Percentiles rank a stretch among this genome's conserved stretches.
phyloP scores from a whole-genome alignment of 2,329 filamentous ascomycete genomes.

The Sporothrix mexicana region DNA sequence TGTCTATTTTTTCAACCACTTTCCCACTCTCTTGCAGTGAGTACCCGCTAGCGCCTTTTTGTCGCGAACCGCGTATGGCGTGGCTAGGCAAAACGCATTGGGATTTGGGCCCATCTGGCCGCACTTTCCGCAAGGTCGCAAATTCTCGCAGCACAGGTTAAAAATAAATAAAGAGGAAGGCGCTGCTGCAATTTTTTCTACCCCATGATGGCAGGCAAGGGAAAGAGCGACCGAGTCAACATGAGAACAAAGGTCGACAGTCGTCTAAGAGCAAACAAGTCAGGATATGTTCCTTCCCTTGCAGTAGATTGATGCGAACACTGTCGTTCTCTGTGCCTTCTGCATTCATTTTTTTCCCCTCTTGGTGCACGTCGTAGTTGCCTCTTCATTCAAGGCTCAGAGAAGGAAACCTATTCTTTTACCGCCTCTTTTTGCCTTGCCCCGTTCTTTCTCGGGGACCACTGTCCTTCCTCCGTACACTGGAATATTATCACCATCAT shows the following conservation, averaged over 20 bases:
- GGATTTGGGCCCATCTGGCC: conserved; percentile 15
- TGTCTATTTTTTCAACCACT: background rate
- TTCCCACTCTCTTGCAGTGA: conserved; percentile 13
- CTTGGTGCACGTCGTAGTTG: background rate
- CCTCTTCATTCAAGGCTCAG: background rate
- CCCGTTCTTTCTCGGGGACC: background rate
- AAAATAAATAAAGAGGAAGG: conserved; percentile 1
- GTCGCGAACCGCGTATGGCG: conserved; percentile 37
- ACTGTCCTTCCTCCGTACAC: background rate
- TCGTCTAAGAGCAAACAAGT: background rate
- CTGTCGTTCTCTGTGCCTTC: conserved; percentile 14
- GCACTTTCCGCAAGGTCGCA: conserved; percentile 34
- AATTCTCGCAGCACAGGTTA: conserved; percentile 25
- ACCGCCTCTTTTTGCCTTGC: background rate
- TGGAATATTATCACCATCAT: no score
- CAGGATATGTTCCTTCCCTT: background rate
- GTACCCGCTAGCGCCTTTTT: conserved; percentile 30
- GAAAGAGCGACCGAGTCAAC: conserved; percentile 12
- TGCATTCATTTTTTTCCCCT: conserved; percentile 7
- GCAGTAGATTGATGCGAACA: background rate
- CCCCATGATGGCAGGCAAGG: conserved; percentile 1
- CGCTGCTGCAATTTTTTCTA: background rate
- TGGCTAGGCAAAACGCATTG: conserved; percentile 32
- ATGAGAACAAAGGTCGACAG: conserved; percentile 10
- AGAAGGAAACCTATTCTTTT: background rate